phyloP scores from a whole-genome alignment of 495 filamentous ascomycete genomes.

The Cercophora scortea region DNA sequence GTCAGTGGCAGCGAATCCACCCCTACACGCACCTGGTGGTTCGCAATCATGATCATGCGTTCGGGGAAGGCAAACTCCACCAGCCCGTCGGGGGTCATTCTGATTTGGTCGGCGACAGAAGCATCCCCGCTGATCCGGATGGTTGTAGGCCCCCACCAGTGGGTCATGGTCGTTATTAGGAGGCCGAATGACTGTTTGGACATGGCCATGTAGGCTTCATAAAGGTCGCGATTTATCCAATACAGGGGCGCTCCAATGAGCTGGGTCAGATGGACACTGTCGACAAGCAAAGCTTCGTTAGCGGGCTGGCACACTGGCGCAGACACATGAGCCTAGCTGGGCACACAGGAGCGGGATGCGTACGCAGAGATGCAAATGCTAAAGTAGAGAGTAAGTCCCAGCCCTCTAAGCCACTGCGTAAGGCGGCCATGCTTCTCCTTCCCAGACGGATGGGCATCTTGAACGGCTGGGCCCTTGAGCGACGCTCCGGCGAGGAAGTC shows the following conservation, averaged over 20 bases:
- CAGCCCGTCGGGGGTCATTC: constrained; percentile 54
- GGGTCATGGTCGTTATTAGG: constrained; percentile 64
- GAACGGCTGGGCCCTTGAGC: not conserved
- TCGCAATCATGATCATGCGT: constrained; percentile 71
- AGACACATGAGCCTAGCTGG: no score
- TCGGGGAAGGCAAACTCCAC: constrained; percentile 69
- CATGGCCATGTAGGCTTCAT: constrained; percentile 70
- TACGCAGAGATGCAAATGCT: constrained; percentile 43
- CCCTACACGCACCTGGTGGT: constrained; percentile 56
- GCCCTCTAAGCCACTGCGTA: constrained; percentile 56
- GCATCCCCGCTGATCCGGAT: constrained; percentile 71
- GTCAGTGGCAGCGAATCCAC: constrained; percentile 1
- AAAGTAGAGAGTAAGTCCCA: constrained; percentile 60
- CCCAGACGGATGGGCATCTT: constrained; percentile 51
- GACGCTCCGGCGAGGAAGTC: constrained; percentile 17
- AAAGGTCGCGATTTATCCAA: constrained; percentile 57
- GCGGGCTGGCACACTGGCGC: not conserved
- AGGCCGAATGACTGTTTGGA: constrained; percentile 73
- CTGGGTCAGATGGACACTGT: constrained; percentile 56
- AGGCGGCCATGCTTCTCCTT: constrained; percentile 59
- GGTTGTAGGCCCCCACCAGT: constrained; percentile 73
- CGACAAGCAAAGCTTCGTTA: not conserved
- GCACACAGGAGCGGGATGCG: constrained; percentile 5
- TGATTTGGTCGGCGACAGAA: constrained; percentile 61
- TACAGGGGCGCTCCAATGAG: constrained; percentile 64